phyloP scores from a whole-genome alignment of 208 protist genomes.

The Crithidia expoeki region DNA sequence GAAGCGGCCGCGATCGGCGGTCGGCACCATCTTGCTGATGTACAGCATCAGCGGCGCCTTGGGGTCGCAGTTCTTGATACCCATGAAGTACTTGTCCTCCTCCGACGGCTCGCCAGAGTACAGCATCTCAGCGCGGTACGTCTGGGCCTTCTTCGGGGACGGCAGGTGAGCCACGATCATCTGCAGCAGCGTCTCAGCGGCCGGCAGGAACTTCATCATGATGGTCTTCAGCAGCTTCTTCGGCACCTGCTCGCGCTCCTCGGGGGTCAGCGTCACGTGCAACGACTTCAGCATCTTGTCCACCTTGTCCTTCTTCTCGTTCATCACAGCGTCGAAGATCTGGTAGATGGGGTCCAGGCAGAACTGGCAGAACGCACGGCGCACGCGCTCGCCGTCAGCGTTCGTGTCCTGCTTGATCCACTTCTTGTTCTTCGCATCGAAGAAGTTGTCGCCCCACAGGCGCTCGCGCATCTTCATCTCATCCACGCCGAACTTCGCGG shows the following conservation, averaged over 20 bases:
- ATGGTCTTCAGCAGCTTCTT: constrained; percentile 97
- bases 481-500: constrained; percentile 95
- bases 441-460: constrained; percentile 99
- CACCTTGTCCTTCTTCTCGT: constrained; percentile 93
- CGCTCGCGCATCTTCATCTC: constrained; percentile 84
- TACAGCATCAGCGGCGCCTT: constrained; percentile 98
- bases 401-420: constrained; percentile 79
- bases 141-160: constrained; percentile 97
- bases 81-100: constrained; percentile 91
- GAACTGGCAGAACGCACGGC: constrained; percentile 96
- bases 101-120: constrained; percentile 97
- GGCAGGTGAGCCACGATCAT: constrained; percentile 99
- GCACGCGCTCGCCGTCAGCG: constrained; percentile 64
- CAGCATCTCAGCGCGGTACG: constrained; percentile 95
- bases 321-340: constrained; percentile 96
- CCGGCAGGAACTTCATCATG: constrained; percentile 98
- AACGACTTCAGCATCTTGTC: constrained; percentile 95
- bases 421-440: constrained; percentile 90
- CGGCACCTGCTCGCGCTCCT: constrained; percentile 91
- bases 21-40: constrained; percentile 99
- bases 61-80: constrained; percentile 94
- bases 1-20: constrained; percentile 94
- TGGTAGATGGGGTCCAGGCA: constrained; percentile 98
- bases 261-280: constrained; percentile 89
- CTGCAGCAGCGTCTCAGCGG: constrained; percentile 97